These are phyloP conservation scores for Solidago caesia DNA, from an alignment of 129 eudicot species.

Conservation along the genomic window DNA sequence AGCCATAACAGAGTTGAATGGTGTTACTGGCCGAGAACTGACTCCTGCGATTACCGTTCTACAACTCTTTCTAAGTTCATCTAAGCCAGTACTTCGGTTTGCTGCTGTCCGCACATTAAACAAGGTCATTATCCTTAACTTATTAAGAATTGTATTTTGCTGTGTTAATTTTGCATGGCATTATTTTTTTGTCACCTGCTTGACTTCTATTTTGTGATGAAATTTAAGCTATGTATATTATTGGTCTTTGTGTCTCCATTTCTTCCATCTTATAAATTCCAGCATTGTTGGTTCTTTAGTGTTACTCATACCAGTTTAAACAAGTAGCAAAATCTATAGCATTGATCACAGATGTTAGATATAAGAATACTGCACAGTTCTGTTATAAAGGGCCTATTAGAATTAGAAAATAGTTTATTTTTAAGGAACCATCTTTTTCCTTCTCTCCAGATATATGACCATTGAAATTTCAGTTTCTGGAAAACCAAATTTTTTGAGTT, in stretches of 20 bases:
- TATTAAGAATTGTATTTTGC: constrained; percentile 1
- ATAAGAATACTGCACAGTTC: background rate
- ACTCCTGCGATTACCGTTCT: constrained; percentile 96
- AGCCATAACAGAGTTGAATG: constrained; percentile 88
- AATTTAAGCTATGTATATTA: background rate
- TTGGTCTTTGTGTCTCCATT: background rate
- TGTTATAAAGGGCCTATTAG: too few species aligned
- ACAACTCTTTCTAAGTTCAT: constrained; percentile 91
- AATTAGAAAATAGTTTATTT: too few species aligned
- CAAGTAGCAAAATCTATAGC: background rate
- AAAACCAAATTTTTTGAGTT: too few species aligned
- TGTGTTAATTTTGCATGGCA: constrained; percentile 6
- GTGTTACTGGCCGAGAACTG: constrained; percentile 84
- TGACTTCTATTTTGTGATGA: background rate
- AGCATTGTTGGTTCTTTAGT: background rate
- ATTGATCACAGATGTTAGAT: background rate
- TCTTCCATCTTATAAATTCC: background rate
- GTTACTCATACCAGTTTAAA: background rate
- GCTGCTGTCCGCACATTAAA: constrained; percentile 97
- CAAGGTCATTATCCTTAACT: constrained; percentile 52
- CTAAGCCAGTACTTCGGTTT: constrained; percentile 93
- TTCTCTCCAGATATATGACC: too few species aligned
- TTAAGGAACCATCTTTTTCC: too few species aligned
- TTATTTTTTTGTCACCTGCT: constrained; percentile 3
- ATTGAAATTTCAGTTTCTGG: too few species aligned